phyloP scores from a whole-genome alignment of 2,329 filamentous ascomycete species.

The Penicillium rolfsii region DNA sequence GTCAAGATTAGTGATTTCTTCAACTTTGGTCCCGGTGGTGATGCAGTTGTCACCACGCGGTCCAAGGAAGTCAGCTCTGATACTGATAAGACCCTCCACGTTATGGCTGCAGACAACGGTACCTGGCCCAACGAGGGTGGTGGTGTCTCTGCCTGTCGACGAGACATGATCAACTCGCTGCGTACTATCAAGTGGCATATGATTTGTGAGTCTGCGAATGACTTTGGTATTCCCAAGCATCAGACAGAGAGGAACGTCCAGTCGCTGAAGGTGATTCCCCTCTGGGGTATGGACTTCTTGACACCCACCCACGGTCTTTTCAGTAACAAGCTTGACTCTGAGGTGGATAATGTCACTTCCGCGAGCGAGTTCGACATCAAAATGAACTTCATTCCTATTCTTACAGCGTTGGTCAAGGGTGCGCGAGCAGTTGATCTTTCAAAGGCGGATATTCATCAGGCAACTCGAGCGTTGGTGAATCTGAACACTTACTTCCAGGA shows the following conservation, averaged over 20 bases:
- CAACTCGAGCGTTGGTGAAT: slow-evolving; percentile 54
- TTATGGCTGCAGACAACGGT: slow-evolving; percentile 57
- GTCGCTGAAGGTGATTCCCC: slow-evolving; percentile 57
- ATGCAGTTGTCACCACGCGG: slow-evolving; percentile 55
- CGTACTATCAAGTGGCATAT: slow-evolving; percentile 59
- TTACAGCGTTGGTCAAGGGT: slow-evolving; percentile 55
- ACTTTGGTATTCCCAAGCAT: slow-evolving; percentile 59
- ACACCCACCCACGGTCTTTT: slow-evolving; percentile 59
- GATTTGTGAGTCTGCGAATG: slow-evolving; percentile 59
- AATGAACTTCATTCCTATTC: slow-evolving; percentile 57
- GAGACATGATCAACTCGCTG: slow-evolving; percentile 59
- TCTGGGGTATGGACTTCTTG: slow-evolving; percentile 59
- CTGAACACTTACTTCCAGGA: slow-evolving; percentile 56
- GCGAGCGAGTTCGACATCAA: slow-evolving; percentile 54
- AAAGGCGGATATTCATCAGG: slow-evolving; percentile 49
- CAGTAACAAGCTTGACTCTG: slow-evolving; percentile 56
- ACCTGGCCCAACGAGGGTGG: slow-evolving; percentile 59
- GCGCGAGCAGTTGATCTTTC: slow-evolving; percentile 52
- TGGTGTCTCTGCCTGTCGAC: slow-evolving; percentile 59
- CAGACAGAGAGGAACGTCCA: slow-evolving; percentile 60
- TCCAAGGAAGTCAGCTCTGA: slow-evolving; percentile 54
- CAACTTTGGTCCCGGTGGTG: slow-evolving; percentile 58
- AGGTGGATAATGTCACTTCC: slow-evolving; percentile 54
- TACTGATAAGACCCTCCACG: slow-evolving; percentile 53
- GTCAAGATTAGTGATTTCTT: slow-evolving; percentile 57